Conservation (phyloP, 768 basidiomycete genomes). For the Phanerodontia chrysosporium region DNA sequence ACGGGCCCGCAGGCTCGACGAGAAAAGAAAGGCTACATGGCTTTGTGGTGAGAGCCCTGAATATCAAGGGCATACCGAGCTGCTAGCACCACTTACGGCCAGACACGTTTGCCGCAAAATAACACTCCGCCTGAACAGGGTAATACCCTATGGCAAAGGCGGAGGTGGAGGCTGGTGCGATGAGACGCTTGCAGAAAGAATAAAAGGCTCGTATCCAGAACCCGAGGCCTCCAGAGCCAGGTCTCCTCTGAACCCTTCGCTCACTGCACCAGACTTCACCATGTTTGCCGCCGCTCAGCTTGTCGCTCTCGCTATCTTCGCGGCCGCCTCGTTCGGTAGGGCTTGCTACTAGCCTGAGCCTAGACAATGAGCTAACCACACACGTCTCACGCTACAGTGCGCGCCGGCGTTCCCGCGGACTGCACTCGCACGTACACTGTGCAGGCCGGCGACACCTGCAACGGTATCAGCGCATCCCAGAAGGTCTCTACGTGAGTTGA, state of each 20-base stretch:
- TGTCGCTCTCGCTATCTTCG: background rate
- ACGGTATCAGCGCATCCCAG: constrained; percentile 43
- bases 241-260: background rate
- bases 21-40: no score
- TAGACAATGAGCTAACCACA: no score
- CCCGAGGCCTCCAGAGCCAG: background rate
- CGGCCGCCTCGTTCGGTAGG: background rate
- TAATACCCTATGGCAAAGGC: no score
- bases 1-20: no score
- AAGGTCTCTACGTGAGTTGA: constrained; percentile 45
- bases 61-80: no score
- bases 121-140: no score
- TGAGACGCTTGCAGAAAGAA: no score
- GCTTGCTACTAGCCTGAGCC: background rate
- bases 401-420: constrained; percentile 6
- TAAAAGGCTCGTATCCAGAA: background rate
- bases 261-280: background rate
- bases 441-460: constrained; percentile 48
- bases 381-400: background rate
- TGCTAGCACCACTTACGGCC: no score
- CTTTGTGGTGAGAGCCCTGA: no score
- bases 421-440: constrained; percentile 54
- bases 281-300: background rate
- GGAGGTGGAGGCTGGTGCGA: no score
- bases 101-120: no score